phyloP scores from a whole-genome alignment of 1,284 basidiomycete genomes.

The Marasmius tenuissimus region DNA sequence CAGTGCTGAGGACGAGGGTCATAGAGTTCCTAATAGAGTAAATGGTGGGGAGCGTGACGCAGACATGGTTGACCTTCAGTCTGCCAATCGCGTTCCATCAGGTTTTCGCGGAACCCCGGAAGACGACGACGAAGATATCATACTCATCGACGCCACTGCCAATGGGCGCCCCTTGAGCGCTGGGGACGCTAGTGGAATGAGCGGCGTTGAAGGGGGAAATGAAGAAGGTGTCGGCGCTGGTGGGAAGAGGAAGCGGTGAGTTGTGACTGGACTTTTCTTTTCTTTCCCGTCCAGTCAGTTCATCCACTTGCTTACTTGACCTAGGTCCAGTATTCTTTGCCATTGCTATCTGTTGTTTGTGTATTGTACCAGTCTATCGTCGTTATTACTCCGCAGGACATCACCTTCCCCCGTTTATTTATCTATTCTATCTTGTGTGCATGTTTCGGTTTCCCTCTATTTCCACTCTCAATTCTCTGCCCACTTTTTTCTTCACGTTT shows the following conservation, averaged over 20 bases:
- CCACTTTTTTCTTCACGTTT: too few species aligned
- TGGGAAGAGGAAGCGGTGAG: slow-evolving; percentile 10
- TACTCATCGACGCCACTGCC: slow-evolving; percentile 4
- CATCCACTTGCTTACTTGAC: not conserved
- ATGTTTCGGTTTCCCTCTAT: too few species aligned
- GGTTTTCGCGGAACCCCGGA: not conserved
- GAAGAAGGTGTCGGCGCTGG: slow-evolving; percentile 3
- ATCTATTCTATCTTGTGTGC: not conserved
- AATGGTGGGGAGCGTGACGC: not conserved
- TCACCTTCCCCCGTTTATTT: not conserved
- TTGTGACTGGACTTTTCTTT: not conserved
- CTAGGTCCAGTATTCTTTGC: not conserved
- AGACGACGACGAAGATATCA: slow-evolving; percentile 2
- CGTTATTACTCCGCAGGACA: not conserved
- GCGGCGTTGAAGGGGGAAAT: not conserved
- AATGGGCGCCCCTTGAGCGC: not conserved
- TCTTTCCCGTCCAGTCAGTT: not conserved
- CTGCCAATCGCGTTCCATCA: not conserved
- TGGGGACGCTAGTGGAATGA: not conserved
- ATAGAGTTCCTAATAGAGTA: not conserved
- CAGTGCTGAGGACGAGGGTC: not conserved
- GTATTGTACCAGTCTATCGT: not conserved
- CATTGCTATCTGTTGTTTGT: not conserved
- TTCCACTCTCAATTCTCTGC: too few species aligned
- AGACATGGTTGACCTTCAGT: not conserved